Percentiles rank a stretch among this genome's conserved stretches.
These are phyloP conservation scores for Clarireedia sp. DNA, from an alignment of 2,329 filamentous ascomycete species.

Conservation along the genomic window DNA sequence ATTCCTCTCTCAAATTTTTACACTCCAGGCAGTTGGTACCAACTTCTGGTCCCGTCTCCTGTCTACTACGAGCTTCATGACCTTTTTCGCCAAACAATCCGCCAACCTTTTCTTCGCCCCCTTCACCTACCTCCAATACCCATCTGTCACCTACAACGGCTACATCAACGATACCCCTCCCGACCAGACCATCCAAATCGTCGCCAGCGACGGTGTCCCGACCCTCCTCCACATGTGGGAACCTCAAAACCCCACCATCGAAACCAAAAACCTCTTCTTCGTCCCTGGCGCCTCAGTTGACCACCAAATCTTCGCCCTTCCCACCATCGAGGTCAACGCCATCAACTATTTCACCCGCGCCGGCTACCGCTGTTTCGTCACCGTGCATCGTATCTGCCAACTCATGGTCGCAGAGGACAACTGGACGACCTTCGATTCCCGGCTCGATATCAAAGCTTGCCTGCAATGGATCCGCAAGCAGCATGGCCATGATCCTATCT, in stretches of 20 bases:
- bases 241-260: slow-evolving; percentile 32
- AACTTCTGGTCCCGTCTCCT: slow-evolving; percentile 36
- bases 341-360: slow-evolving; percentile 54
- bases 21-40: slow-evolving; percentile 43
- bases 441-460: slow-evolving; percentile 50
- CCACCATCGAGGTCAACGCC: slow-evolving; percentile 55
- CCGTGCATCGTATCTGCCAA: slow-evolving; percentile 50
- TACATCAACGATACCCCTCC: slow-evolving; percentile 46
- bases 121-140: slow-evolving; percentile 48
- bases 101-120: slow-evolving; percentile 46
- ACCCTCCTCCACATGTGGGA: slow-evolving; percentile 52
- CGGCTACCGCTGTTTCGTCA: slow-evolving; percentile 52
- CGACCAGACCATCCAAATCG: slow-evolving; percentile 36
- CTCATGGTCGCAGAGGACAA: slow-evolving; percentile 41
- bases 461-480: slow-evolving; percentile 43
- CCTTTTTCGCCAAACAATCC: slow-evolving; percentile 48
- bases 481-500: slow-evolving; percentile 36
- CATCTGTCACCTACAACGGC: slow-evolving; percentile 38
- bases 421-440: slow-evolving; percentile 53
- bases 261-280: slow-evolving; percentile 47
- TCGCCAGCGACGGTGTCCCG: slow-evolving; percentile 43
- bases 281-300: slow-evolving; percentile 56
- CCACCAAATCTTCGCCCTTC: slow-evolving; percentile 54
- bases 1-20: slow-evolving; percentile 48
- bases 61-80: slow-evolving; percentile 44